phyloP scores from a whole-genome alignment of 352 stramenopile species.

The Elongisporangium anandrum region DNA sequence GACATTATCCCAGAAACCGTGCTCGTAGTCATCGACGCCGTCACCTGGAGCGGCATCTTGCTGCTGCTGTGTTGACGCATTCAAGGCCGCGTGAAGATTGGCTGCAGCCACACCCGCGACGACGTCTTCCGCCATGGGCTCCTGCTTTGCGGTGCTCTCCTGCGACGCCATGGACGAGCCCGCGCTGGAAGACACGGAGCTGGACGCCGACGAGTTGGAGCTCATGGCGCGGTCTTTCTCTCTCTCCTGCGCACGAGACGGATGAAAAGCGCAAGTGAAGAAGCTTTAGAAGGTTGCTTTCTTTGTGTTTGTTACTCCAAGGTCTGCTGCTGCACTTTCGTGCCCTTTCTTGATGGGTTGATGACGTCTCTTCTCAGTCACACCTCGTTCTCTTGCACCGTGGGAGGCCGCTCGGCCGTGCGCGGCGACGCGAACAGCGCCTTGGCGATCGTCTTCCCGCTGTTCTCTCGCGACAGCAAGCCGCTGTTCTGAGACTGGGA shows the following conservation, averaged over 20 bases:
- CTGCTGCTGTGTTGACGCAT: neutral
- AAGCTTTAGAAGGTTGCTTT: too few species aligned
- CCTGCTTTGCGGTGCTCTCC: neutral
- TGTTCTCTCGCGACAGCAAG: constrained; percentile 14
- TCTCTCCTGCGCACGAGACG: neutral
- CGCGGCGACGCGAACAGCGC: neutral
- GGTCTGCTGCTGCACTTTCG: neutral
- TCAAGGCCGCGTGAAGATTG: neutral
- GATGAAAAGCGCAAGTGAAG: neutral
- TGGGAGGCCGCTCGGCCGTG: neutral
- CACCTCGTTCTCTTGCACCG: constrained; percentile 2
- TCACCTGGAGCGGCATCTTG: constrained; percentile 2
- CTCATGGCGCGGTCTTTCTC: neutral
- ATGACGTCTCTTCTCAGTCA: constrained; percentile 2
- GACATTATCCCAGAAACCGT: constrained; percentile 27
- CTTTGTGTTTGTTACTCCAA: neutral
- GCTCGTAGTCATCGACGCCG: constrained; percentile 16
- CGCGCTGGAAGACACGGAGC: constrained; percentile 5
- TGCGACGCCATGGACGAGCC: constrained; percentile 7
- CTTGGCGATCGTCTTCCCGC: neutral
- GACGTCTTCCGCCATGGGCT: neutral
- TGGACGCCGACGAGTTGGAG: constrained; percentile 10
- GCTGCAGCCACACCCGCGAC: neutral
- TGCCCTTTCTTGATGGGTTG: neutral
- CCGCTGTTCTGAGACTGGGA: constrained; percentile 2